Evolutionary conservation across 108 stramenopile species (phyloP).

Genomic region (Nannochloropsis salina): DNA sequence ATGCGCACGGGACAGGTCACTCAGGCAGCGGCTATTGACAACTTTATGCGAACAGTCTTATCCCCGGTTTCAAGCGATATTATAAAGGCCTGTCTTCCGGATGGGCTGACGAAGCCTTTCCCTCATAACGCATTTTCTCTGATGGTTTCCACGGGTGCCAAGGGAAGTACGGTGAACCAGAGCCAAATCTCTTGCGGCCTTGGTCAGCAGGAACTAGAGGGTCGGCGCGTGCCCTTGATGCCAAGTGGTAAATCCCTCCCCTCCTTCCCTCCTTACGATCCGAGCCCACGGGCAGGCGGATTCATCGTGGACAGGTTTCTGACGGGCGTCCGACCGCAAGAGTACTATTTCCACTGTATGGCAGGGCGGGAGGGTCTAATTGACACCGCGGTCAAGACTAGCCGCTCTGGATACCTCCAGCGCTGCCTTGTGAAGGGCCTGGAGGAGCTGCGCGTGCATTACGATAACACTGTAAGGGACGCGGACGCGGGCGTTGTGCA

Average conservation of each 20-base stretch:
- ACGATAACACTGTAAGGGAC: constrained; percentile 96
- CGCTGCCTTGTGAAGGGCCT: constrained; percentile 83
- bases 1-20: neutral
- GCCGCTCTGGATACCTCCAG: constrained; percentile 96
- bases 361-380: constrained; percentile 92
- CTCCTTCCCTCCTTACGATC: constrained; percentile 91
- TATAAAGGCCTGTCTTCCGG: constrained; percentile 88
- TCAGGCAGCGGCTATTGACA: constrained; percentile 74
- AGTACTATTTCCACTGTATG: constrained; percentile 99
- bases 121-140: constrained; percentile 90
- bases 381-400: constrained; percentile 94
- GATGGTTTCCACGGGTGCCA: constrained; percentile 97
- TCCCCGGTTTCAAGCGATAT: constrained; percentile 82
- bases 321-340: constrained; percentile 89
- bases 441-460: constrained; percentile 73
- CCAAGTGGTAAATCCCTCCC: constrained; percentile 91
- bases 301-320: constrained; percentile 97
- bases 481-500: constrained; percentile 94
- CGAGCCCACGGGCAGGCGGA: constrained; percentile 93
- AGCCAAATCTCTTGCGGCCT: constrained; percentile 92
- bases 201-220: constrained; percentile 99
- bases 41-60: constrained; percentile 86
- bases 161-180: constrained; percentile 97
- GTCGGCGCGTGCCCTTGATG: constrained; percentile 96
- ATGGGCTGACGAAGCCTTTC: constrained; percentile 91